Evolutionary conservation across 2,329 filamentous ascomycete species (phyloP), one percentile per base, ranked within the genome.

Genomic region (Trichoderma sp.): DNA sequence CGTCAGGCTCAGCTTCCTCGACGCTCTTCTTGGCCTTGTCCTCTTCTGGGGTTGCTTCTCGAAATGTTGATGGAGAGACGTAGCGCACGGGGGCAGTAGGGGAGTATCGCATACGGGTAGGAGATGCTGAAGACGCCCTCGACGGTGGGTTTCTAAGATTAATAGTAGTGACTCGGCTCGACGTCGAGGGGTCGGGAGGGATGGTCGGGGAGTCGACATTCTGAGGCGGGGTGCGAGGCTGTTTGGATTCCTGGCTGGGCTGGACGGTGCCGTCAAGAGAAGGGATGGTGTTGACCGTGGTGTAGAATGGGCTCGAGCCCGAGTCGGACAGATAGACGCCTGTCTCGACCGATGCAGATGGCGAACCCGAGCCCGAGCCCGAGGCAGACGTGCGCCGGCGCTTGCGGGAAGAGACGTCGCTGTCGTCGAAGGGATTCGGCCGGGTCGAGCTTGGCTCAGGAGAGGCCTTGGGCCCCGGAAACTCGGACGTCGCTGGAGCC

Each of bases 361-460:
- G 84, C 30, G 88, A 90, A 71, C 83, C 84, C 70, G 86, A 86
- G 66, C 82, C 84, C 71, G 86, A 86, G 66, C 82, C 84, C 71
- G 86, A 86, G 66, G 85, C 81, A 15, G 89, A 90, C 34, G 88
- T 89, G 75, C 89, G 86, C 74, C 87, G 88, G 67, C 89, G 87
- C 80, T 91, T 91, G 75, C 89, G 84, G 71, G 89, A 84, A 56
- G 85, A 83, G 61, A 81, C 77, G 75, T 88, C 86, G 78, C 81
- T 83, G 80, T 90, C 88, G 81, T 90, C 85, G 79, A 91, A 91
- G 53, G 89, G 89, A 75, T 91, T 90, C 67, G 87, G 88, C 74
- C 89, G 86, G 76, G 86, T 89, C 77, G 88, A 87, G 80, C 85
- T 86, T 80, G 88, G 86, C 83, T 91, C 89, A 81, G 87, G 87